These are phyloP conservation scores for Dactylellina haptotyla DNA, from an alignment of 2,329 filamentous ascomycete species.

Conservation along the genomic window DNA sequence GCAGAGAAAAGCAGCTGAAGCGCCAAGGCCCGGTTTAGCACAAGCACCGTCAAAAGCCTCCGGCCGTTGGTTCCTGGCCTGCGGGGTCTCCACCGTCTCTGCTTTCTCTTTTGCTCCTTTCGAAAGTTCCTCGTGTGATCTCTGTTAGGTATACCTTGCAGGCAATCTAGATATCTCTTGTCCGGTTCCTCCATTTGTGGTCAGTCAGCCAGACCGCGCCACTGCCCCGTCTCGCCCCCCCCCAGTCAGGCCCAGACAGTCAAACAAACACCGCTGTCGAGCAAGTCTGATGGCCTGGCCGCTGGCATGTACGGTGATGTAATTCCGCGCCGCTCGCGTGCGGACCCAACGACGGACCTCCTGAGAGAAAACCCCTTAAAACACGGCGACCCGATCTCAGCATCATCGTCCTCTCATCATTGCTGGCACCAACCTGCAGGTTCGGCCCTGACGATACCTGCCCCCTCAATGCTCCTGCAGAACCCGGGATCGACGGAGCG, in stretches of 20 bases:
- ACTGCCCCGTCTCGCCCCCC: too few relatives aligned
- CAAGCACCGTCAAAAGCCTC: background rate
- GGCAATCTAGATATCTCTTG: too few relatives aligned
- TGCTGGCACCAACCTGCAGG: too few relatives aligned
- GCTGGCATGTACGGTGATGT: slow-evolving; percentile 1
- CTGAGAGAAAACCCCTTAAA: background rate
- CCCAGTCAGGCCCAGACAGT: too few relatives aligned
- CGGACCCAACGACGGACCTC: background rate
- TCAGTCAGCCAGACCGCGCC: too few relatives aligned
- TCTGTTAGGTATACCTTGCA: background rate
- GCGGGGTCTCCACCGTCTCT: too few relatives aligned
- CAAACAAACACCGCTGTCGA: too few relatives aligned
- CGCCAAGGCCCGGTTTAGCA: background rate
- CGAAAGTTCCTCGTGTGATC: background rate
- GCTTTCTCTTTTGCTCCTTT: background rate
- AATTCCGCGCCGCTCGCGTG: slow-evolving; percentile 2
- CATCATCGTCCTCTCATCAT: too few relatives aligned
- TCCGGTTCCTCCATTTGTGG: too few relatives aligned
- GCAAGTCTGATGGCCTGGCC: too few relatives aligned
- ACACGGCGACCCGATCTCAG: too few relatives aligned
- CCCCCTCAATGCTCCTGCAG: slow-evolving; percentile 23
- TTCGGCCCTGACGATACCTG: slow-evolving; percentile 9
- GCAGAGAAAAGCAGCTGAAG: background rate
- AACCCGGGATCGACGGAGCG: slow-evolving; percentile 14
- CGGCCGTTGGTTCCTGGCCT: background rate